These are phyloP conservation scores for Cytospora piceicola DNA, from an alignment of 2,329 filamentous ascomycete species.

Conservation along the genomic window DNA sequence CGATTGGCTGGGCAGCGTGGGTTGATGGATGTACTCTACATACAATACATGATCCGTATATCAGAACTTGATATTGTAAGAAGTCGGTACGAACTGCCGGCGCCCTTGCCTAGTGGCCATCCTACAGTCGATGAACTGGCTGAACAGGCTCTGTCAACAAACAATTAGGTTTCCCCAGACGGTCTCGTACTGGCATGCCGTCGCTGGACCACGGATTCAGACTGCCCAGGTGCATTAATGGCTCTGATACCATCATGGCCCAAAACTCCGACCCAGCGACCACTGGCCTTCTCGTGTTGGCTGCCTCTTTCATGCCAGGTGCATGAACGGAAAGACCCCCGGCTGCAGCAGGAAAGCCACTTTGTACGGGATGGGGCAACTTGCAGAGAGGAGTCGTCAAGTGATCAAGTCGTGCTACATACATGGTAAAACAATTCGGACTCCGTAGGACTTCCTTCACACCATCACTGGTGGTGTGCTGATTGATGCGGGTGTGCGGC, in stretches of 20 bases:
- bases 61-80: constrained; percentile 11
- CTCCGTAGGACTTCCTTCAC: constrained; percentile 3
- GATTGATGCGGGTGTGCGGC: neutral
- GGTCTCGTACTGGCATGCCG: neutral
- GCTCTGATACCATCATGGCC: constrained; percentile 3
- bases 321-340: neutral
- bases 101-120: neutral
- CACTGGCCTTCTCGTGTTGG: constrained; percentile 1
- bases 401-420: constrained; percentile 11
- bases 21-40: neutral
- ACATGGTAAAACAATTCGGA: neutral
- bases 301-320: constrained; percentile 6
- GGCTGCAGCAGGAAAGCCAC: constrained; percentile 16
- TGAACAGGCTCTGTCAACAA: neutral
- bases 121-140: neutral
- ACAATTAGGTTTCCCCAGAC: neutral
- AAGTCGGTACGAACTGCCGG: constrained; percentile 3
- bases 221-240: constrained; percentile 19
- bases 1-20: neutral
- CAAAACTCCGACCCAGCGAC: neutral
- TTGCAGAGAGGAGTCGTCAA: constrained; percentile 24
- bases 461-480: neutral
- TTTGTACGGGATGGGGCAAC: constrained; percentile 5
- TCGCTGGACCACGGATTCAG: constrained; percentile 4
- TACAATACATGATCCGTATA: neutral